A percentile compares a stretch with the other conserved stretches of the same genome.
Conservation (phyloP, 257 asterid species). For the Penstemon eatonii region DNA sequence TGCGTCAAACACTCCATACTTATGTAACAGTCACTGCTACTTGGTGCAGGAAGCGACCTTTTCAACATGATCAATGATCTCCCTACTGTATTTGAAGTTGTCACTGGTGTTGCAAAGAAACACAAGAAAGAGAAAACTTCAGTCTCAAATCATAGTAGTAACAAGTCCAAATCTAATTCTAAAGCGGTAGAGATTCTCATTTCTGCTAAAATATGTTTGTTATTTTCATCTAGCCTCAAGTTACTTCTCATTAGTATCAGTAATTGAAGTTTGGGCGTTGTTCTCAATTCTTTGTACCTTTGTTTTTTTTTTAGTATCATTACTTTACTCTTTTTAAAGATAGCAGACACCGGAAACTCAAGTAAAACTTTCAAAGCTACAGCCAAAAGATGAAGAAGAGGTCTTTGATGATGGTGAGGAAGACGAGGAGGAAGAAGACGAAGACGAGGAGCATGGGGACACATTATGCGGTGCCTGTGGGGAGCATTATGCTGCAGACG, state of each 20-base stretch:
- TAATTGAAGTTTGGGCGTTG: not conserved
- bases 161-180: slow-evolving; percentile 56
- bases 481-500: slow-evolving; percentile 57
- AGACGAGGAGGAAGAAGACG: slow-evolving; percentile 65
- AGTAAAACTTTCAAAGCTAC: slow-evolving; percentile 39
- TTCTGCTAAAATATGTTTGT: slow-evolving; percentile 1
- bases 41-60: slow-evolving; percentile 66
- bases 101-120: slow-evolving; percentile 64
- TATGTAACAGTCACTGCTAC: not conserved
- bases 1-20: slow-evolving; percentile 2
- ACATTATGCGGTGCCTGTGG: slow-evolving; percentile 71
- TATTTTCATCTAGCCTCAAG: not conserved
- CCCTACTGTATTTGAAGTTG: slow-evolving; percentile 76
- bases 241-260: not conserved
- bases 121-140: slow-evolving; percentile 64
- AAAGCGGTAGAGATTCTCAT: slow-evolving; percentile 42
- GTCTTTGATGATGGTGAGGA: slow-evolving; percentile 48
- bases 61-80: slow-evolving; percentile 75
- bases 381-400: slow-evolving; percentile 53
- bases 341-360: slow-evolving; percentile 44
- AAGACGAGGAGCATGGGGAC: slow-evolving; percentile 70
- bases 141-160: slow-evolving; percentile 49
- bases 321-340: slow-evolving; percentile 22
- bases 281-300: not conserved
- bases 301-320: not conserved